Conservation (phyloP, 169 alveolate genomes). For the Perkinsus olseni region DNA sequence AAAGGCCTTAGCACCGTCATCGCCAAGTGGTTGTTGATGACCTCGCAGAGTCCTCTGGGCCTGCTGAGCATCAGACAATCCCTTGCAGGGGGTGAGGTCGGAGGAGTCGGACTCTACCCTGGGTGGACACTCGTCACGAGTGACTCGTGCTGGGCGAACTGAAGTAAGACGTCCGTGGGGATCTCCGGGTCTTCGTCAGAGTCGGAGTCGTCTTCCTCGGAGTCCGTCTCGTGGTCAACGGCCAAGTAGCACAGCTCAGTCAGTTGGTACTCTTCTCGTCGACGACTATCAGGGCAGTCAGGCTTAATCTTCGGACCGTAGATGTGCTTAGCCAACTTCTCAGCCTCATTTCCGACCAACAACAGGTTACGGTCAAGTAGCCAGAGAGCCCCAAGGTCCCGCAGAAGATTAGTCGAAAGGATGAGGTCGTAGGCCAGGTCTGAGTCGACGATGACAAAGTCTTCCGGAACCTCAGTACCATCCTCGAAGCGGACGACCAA, state of each 20-base stretch:
- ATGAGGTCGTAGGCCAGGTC: not conserved
- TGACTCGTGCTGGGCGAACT: not conserved
- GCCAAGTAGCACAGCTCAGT: not conserved
- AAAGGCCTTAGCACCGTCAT: not conserved
- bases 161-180: not conserved
- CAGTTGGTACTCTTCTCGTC: not conserved
- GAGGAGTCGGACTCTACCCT: not conserved
- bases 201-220: not conserved
- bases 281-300: not conserved
- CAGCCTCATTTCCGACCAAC: not conserved
- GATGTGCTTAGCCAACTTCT: not conserved
- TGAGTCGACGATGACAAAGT: not conserved
- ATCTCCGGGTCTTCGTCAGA: not conserved
- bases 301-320: not conserved
- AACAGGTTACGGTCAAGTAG: not conserved
- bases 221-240: not conserved
- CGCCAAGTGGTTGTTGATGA: not conserved
- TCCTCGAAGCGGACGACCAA: not conserved
- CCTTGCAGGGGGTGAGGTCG: not conserved
- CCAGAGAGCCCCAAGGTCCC: not conserved
- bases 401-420: not conserved
- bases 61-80: not conserved
- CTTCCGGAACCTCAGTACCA: not conserved
- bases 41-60: not conserved
- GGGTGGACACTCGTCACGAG: too few relatives aligned